These are phyloP conservation scores for Apiotrichum laibachii DNA, from an alignment of 1,284 basidiomycete species.

Conservation along the genomic window DNA sequence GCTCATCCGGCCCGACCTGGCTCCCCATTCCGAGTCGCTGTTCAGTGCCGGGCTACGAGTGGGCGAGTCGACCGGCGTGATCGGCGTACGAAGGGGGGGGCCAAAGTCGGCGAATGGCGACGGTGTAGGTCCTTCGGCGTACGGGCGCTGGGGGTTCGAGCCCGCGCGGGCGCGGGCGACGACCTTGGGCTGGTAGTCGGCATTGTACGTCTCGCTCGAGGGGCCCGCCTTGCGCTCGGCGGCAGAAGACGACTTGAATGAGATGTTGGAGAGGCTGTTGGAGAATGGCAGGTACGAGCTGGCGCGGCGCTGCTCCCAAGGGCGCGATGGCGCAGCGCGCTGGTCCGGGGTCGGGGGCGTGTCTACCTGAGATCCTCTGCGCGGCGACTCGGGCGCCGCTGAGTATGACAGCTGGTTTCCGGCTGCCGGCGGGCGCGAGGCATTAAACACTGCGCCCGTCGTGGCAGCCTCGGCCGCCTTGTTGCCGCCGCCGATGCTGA, in stretches of 20 bases:
- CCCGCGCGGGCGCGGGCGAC: slow-evolving; percentile 23
- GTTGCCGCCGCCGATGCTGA: slow-evolving; percentile 15
- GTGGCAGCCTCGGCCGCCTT: slow-evolving; percentile 1
- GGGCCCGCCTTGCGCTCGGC: slow-evolving; percentile 19
- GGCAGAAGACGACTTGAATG: slow-evolving; percentile 6
- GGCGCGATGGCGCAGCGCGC: slow-evolving; percentile 13
- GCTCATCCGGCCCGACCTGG: no score
- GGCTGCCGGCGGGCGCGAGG: neutral
- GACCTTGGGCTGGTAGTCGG: slow-evolving; percentile 11
- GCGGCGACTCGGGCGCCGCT: no score
- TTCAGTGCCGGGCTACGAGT: neutral
- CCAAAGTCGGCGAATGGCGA: slow-evolving; percentile 22
- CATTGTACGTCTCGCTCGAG: slow-evolving; percentile 42
- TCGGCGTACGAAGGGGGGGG: slow-evolving; percentile 8
- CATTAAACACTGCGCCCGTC: slow-evolving; percentile 4
- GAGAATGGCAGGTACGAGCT: slow-evolving; percentile 37
- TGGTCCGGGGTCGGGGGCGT: slow-evolving; percentile 2
- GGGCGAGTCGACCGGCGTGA: slow-evolving; percentile 6
- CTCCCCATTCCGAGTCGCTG: slow-evolving; percentile 1
- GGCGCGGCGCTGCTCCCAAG: slow-evolving; percentile 21
- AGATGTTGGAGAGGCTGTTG: slow-evolving; percentile 5
- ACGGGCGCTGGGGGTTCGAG: slow-evolving; percentile 21
- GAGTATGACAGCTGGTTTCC: neutral
- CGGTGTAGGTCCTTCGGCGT: slow-evolving; percentile 20
- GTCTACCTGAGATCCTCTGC: neutral